Conservation (phyloP, 2,329 filamentous ascomycete genomes). For the Trichophyton schoenleinii region DNA sequence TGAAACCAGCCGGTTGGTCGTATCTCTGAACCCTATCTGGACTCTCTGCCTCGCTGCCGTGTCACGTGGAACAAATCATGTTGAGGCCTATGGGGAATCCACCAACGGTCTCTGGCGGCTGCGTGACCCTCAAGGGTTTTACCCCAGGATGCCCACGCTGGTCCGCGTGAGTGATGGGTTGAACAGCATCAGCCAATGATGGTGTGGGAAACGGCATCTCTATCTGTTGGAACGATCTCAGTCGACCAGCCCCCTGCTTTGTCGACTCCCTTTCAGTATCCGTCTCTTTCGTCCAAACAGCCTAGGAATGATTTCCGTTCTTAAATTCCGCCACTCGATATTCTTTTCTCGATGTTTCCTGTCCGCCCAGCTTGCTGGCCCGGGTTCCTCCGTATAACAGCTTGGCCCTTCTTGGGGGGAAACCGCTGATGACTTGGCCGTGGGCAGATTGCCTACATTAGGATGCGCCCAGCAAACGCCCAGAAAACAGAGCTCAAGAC, state of each 20-base stretch:
- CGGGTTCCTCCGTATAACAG: background rate
- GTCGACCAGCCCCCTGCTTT: background rate
- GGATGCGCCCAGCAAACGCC: slow-evolving; percentile 1
- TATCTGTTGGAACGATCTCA: background rate
- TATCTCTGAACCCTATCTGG: slow-evolving; percentile 2
- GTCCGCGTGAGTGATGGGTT: background rate
- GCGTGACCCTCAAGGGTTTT: background rate
- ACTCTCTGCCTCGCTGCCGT: background rate
- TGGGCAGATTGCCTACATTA: background rate
- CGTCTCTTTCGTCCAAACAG: background rate
- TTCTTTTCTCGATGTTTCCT: background rate
- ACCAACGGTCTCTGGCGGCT: slow-evolving; percentile 1
- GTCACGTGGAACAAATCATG: background rate
- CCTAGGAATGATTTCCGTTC: background rate
- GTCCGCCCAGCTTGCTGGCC: background rate
- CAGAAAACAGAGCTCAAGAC: background rate
- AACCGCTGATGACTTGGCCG: background rate
- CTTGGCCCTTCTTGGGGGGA: background rate
- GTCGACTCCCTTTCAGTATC: background rate
- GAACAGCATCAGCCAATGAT: background rate
- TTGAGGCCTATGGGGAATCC: background rate
- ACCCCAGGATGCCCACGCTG: background rate
- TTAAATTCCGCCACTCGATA: background rate
- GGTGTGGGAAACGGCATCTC: background rate
- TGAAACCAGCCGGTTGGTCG: slow-evolving; percentile 1